Conservation (phyloP, 306 rosid genomes). For the Cicer yamashitae region DNA sequence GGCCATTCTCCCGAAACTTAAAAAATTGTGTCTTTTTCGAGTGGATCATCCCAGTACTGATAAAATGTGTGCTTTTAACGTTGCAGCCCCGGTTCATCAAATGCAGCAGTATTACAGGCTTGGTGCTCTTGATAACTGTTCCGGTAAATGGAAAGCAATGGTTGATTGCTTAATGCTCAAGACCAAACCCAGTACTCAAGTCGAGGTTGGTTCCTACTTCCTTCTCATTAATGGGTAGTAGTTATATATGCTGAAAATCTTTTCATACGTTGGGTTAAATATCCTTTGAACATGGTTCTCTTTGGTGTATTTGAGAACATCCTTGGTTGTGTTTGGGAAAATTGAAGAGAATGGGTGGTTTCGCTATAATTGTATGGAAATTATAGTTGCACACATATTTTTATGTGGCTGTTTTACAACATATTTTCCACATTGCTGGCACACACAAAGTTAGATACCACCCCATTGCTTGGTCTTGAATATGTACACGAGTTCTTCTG, state of each 20-base stretch:
- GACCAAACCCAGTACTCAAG: slow-evolving; percentile 64
- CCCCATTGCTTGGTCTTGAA: background rate
- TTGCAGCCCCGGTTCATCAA: slow-evolving; percentile 91
- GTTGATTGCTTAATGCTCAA: slow-evolving; percentile 74
- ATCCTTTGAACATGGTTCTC: background rate
- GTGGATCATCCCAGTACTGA: slow-evolving; percentile 18
- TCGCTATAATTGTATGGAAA: background rate
- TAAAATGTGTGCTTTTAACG: slow-evolving; percentile 25
- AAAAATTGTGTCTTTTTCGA: background rate
- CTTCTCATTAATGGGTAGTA: slow-evolving; percentile 2
- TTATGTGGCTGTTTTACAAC: background rate
- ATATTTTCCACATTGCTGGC: background rate
- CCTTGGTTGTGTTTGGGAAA: background rate
- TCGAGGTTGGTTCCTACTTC: slow-evolving; percentile 60
- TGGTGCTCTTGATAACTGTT: slow-evolving; percentile 78
- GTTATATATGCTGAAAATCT: background rate
- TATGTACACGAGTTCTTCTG: background rate
- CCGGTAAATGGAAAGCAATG: slow-evolving; percentile 65
- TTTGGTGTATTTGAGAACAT: background rate
- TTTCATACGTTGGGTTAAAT: background rate
- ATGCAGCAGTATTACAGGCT: slow-evolving; percentile 89
- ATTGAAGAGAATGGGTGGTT: slow-evolving; percentile 3
- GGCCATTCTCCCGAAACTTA: background rate
- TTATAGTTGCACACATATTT: background rate
- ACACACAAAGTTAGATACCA: background rate